Evolutionary conservation across 2,329 filamentous ascomycete genomes (phyloP).

Genomic region (Calonectria pauciramosa): DNA sequence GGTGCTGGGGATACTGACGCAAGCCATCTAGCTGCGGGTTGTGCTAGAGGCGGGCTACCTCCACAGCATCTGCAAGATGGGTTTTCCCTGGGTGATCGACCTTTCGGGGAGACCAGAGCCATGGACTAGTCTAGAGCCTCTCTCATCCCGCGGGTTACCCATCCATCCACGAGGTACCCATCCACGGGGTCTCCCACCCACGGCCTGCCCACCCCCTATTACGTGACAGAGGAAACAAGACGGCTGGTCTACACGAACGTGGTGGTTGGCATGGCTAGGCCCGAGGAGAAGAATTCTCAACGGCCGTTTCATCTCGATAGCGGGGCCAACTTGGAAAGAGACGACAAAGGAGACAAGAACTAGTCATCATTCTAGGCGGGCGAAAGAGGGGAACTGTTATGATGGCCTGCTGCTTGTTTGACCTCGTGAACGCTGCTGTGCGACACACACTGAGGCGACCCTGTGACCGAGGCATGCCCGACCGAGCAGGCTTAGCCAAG

Average conservation of each 20-base stretch:
- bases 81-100: slow-evolving; percentile 24
- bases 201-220: neutral
- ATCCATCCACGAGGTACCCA: neutral
- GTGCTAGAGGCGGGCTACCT: slow-evolving; percentile 30
- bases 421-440: neutral
- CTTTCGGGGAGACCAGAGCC: slow-evolving; percentile 1
- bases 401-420: neutral
- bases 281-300: slow-evolving; percentile 16
- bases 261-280: slow-evolving; percentile 33
- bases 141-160: neutral
- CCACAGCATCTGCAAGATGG: slow-evolving; percentile 43
- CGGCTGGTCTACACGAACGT: slow-evolving; percentile 16
- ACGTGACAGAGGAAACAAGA: neutral
- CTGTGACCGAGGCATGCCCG: neutral
- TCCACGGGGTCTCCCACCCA: too few relatives aligned
- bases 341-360: slow-evolving; percentile 12
- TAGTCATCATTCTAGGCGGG: slow-evolving; percentile 6
- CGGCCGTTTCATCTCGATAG: slow-evolving; percentile 40
- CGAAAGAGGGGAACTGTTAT: neutral
- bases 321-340: slow-evolving; percentile 17
- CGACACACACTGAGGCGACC: slow-evolving; percentile 2
- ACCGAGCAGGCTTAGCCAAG: slow-evolving; percentile 7
- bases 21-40: slow-evolving; percentile 36
- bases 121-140: neutral
- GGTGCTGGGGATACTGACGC: slow-evolving; percentile 24